Conservation (phyloP, 768 basidiomycete species). For the Suillus paluster region DNA sequence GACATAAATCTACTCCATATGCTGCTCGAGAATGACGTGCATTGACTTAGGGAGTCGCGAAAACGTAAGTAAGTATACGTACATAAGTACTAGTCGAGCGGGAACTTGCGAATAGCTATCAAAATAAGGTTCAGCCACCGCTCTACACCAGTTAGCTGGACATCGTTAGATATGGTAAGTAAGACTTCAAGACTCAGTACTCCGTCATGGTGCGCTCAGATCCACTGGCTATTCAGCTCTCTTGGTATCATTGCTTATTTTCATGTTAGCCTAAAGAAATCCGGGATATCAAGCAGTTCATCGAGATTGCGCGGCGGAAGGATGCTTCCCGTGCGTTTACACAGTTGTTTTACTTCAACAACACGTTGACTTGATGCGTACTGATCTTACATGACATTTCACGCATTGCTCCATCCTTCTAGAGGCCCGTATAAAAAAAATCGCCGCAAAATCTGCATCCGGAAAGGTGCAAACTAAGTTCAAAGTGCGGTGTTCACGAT, state of each 20-base stretch:
- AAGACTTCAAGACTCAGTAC: slow-evolving; percentile 18
- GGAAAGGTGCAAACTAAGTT: slow-evolving; percentile 92
- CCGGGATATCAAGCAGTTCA: slow-evolving; percentile 97
- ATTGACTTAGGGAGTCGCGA: no score
- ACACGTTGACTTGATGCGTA: slow-evolving; percentile 2
- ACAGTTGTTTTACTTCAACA: not conserved
- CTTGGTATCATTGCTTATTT: slow-evolving; percentile 11
- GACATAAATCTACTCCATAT: not conserved
- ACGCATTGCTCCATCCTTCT: slow-evolving; percentile 13
- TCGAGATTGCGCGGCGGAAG: slow-evolving; percentile 95
- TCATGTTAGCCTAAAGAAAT: slow-evolving; percentile 88
- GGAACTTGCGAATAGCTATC: slow-evolving; percentile 31
- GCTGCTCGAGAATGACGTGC: not conserved
- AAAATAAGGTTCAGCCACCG: slow-evolving; percentile 40
- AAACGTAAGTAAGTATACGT: no score
- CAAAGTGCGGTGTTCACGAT: slow-evolving; percentile 96
- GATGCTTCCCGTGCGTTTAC: slow-evolving; percentile 87
- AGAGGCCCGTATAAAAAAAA: slow-evolving; percentile 99
- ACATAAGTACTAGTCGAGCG: no score
- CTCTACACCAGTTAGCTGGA: not conserved
- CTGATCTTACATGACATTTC: slow-evolving; percentile 2
- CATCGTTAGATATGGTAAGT: slow-evolving; percentile 4
- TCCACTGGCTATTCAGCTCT: not conserved
- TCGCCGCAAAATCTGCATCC: slow-evolving; percentile 63
- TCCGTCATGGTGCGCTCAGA: slow-evolving; percentile 31